A percentile compares a stretch with the other conserved stretches of the same genome.
Conservation (phyloP, 2,329 filamentous ascomycete genomes). For the Nemania serpens region DNA sequence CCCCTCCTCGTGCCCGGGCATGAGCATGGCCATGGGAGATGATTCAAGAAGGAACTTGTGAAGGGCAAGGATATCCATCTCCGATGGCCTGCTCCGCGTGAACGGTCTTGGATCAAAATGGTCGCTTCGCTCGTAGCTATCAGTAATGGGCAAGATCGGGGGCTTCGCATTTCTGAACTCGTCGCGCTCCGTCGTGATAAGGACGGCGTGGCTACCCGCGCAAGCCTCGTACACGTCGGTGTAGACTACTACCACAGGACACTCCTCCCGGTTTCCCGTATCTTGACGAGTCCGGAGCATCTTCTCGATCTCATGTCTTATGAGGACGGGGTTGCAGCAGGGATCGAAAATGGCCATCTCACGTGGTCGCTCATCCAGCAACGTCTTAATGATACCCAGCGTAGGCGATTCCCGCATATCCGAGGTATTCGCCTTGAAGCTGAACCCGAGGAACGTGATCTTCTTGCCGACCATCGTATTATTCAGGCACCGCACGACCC, state of each 20-base stretch:
- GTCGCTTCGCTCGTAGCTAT: neutral
- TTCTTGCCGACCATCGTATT: slow-evolving; percentile 73
- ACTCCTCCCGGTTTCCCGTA: slow-evolving; percentile 45
- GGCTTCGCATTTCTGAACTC: slow-evolving; percentile 52
- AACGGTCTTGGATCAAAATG: slow-evolving; percentile 54
- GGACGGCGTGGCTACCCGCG: slow-evolving; percentile 52
- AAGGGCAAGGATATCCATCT: slow-evolving; percentile 53
- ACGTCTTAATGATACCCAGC: slow-evolving; percentile 67
- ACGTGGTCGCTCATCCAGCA: slow-evolving; percentile 66
- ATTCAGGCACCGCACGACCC: slow-evolving; percentile 69
- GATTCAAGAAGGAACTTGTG: slow-evolving; percentile 52
- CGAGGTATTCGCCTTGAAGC: slow-evolving; percentile 80
- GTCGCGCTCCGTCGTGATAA: slow-evolving; percentile 62
- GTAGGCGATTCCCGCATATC: slow-evolving; percentile 75
- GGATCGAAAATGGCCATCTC: slow-evolving; percentile 74
- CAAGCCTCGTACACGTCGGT: slow-evolving; percentile 56
- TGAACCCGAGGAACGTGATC: slow-evolving; percentile 73
- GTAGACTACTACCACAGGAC: slow-evolving; percentile 55
- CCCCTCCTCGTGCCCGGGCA: slow-evolving; percentile 24
- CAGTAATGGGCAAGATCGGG: slow-evolving; percentile 25
- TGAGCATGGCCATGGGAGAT: slow-evolving; percentile 18
- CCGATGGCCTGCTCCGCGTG: slow-evolving; percentile 41
- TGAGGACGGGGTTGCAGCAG: slow-evolving; percentile 57
- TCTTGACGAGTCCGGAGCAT: slow-evolving; percentile 44
- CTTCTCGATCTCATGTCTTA: slow-evolving; percentile 55